phyloP scores from a whole-genome alignment of 345 rosid species.

The Acer yangbiense region DNA sequence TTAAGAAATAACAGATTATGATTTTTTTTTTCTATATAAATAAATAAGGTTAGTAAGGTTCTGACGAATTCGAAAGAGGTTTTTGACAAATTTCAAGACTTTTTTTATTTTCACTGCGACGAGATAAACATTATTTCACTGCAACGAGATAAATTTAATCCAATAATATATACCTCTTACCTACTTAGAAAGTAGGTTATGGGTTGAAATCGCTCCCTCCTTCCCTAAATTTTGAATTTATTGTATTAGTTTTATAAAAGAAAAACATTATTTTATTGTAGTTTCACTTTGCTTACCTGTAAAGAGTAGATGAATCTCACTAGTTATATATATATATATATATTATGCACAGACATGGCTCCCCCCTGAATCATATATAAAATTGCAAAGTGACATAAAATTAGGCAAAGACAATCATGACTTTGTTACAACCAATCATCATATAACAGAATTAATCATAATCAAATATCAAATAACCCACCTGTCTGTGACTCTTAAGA shows the following conservation, averaged over 20 bases:
- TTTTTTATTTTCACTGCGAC: too few relatives aligned
- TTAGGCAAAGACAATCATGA: conserved; percentile 33
- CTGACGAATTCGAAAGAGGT: too few relatives aligned
- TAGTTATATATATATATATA: background rate
- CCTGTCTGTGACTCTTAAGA: conserved; percentile 40
- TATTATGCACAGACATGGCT: conserved; percentile 16
- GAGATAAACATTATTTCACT: too few relatives aligned
- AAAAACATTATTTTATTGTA: background rate
- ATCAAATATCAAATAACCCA: conserved; percentile 22
- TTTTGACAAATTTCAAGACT: background rate
- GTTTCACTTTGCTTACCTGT: conserved; percentile 11
- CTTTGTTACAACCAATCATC: conserved; percentile 33
- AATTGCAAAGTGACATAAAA: conserved; percentile 24
- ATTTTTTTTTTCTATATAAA: too few relatives aligned
- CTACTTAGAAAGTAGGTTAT: too few relatives aligned
- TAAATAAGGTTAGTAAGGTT: too few relatives aligned
- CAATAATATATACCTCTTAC: too few relatives aligned
- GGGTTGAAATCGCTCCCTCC: too few relatives aligned
- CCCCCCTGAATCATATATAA: conserved; percentile 1
- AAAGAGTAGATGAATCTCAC: conserved; percentile 22
- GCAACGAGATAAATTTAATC: too few relatives aligned
- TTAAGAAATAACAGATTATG: too few relatives aligned
- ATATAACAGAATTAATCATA: conserved; percentile 33
- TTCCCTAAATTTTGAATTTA: too few relatives aligned
- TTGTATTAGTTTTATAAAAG: too few relatives aligned